Evolutionary conservation across 257 asterid species (phyloP).

Genomic region (Nyctanthes arbortristis): DNA sequence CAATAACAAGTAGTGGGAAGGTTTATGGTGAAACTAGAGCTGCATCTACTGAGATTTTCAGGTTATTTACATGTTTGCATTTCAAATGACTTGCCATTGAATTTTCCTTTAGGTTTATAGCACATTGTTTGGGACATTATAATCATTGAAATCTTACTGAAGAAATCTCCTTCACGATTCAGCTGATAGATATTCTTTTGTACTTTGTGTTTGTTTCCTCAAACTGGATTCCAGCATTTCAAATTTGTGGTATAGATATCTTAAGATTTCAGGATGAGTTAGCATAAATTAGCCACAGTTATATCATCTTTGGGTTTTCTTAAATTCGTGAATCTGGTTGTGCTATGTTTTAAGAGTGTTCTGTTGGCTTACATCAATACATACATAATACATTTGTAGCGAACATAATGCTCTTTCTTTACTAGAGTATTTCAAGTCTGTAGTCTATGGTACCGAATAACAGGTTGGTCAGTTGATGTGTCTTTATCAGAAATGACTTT

Average conservation of each 20-base stretch:
- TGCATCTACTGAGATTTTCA: constrained; percentile 76
- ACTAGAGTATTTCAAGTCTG: not conserved
- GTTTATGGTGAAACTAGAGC: constrained; percentile 70
- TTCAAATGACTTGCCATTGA: not conserved
- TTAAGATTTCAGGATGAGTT: not conserved
- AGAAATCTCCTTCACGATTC: constrained; percentile 3
- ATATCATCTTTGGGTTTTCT: not conserved
- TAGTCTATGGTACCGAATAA: not conserved
- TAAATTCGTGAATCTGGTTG: not conserved
- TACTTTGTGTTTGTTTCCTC: not conserved
- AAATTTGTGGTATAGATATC: not conserved
- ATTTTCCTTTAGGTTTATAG: not conserved
- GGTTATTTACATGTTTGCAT: constrained; percentile 34
- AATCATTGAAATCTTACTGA: too few species aligned
- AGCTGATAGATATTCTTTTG: not conserved
- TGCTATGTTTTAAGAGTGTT: not conserved
- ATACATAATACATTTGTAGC: too few species aligned
- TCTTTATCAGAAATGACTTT: not conserved
- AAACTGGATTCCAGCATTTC: not conserved
- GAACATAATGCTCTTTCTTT: not conserved
- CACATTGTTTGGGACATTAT: too few species aligned
- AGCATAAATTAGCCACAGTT: not conserved
- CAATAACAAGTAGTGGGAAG: constrained; percentile 55
- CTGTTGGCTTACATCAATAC: not conserved
- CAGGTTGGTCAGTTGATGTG: not conserved